Conservation (phyloP, 495 filamentous ascomycete genomes). For the Cladorrhinum samala region DNA sequence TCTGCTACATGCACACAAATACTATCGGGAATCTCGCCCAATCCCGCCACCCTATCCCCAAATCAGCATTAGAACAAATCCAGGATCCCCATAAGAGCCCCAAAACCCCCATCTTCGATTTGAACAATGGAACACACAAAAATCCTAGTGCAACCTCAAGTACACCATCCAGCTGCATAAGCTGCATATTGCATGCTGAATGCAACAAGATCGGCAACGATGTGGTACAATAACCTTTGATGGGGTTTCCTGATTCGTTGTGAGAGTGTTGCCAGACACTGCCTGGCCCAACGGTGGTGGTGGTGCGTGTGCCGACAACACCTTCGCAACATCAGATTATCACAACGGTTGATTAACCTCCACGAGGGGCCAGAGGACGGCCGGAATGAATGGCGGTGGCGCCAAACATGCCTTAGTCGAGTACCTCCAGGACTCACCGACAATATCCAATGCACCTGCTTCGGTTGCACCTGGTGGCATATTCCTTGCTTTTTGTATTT, state of each 20-base stretch:
- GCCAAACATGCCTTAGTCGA: background rate
- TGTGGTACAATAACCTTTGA: too few species aligned
- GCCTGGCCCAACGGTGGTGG: background rate
- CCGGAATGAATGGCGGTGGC: background rate
- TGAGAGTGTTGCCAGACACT: background rate
- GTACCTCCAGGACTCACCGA: background rate
- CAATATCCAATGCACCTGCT: background rate
- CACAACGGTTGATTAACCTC: background rate
- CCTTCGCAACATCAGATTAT: background rate
- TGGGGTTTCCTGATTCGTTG: background rate
- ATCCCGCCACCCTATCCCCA: too few species aligned
- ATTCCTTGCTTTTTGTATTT: background rate
- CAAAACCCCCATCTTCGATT: background rate
- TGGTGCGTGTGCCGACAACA: background rate
- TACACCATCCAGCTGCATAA: background rate
- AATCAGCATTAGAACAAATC: too few species aligned
- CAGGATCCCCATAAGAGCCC: background rate
- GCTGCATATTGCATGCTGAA: conserved; percentile 12
- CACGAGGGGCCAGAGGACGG: too few species aligned
- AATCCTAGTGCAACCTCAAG: background rate
- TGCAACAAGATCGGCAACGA: conserved; percentile 12
- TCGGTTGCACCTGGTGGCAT: background rate
- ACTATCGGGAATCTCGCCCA: too few species aligned
- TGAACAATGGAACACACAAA: background rate
- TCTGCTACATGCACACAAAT: too few species aligned